Percentiles rank a stretch among this genome's conserved stretches.
Conservation (phyloP, 305 asterid genomes). For the Euphrasia arctica region DNA sequence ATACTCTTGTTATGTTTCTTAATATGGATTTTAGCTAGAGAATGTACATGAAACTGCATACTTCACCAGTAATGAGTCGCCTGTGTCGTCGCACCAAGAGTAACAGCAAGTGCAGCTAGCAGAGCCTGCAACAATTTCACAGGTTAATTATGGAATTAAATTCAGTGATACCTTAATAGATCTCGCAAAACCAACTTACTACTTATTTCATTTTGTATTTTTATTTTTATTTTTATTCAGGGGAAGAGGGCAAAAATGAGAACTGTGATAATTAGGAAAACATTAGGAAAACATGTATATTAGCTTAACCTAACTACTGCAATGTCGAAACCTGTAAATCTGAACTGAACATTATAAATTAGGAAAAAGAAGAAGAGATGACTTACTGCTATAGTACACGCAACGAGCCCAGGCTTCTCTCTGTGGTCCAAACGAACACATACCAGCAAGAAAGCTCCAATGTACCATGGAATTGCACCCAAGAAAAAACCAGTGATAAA, state of each 20-base stretch:
- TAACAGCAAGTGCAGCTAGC: conserved; percentile 63
- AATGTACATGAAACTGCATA: conserved; percentile 35
- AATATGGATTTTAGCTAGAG: conserved; percentile 21
- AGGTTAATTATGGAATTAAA: not conserved
- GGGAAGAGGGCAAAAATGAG: too few relatives aligned
- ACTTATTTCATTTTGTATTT: not conserved
- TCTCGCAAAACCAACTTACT: not conserved
- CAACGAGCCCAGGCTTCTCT: conserved; percentile 91
- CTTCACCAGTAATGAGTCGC: conserved; percentile 63
- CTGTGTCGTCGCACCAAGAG: conserved; percentile 65
- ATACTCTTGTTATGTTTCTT: conserved; percentile 7
- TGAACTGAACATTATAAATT: too few relatives aligned
- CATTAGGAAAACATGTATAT: too few relatives aligned
- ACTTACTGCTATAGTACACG: conserved; percentile 84
- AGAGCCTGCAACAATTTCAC: conserved; percentile 46
- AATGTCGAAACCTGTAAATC: too few relatives aligned
- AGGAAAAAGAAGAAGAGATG: not conserved
- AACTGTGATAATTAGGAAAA: conserved; percentile 3
- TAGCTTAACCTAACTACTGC: too few relatives aligned
- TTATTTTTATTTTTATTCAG: too few relatives aligned
- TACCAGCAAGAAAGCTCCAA: conserved; percentile 74
- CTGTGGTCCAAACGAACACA: conserved; percentile 83
- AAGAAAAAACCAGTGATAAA: conserved; percentile 78
- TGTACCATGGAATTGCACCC: conserved; percentile 91
- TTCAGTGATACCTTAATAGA: not conserved